phyloP scores from a whole-genome alignment of 345 rosid species.

The Brassica cretica region DNA sequence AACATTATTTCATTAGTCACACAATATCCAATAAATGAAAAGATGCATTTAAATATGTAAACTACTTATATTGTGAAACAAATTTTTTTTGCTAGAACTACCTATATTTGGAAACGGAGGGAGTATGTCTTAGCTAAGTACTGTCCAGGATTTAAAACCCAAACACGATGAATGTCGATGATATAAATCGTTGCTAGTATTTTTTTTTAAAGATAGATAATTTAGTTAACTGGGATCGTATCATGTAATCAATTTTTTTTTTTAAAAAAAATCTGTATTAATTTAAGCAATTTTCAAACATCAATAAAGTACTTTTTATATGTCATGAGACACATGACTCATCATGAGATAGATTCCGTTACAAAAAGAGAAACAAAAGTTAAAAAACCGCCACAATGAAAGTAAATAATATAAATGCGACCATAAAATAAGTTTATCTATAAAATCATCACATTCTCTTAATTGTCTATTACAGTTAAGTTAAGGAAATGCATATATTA shows the following conservation, averaged over 20 bases:
- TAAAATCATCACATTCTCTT: slow-evolving; percentile 3
- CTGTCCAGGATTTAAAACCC: background rate
- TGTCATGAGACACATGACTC: slow-evolving; percentile 30
- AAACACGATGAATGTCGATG: slow-evolving; percentile 18
- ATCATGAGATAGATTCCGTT: slow-evolving; percentile 31
- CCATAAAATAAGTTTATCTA: background rate
- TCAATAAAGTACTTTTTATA: slow-evolving; percentile 25
- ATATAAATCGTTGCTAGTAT: background rate
- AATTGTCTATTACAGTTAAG: background rate
- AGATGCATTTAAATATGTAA: background rate
- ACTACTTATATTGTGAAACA: too few relatives aligned
- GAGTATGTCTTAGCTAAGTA: background rate
- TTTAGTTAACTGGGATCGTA: background rate
- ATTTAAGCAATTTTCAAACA: slow-evolving; percentile 12
- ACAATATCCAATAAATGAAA: too few relatives aligned
- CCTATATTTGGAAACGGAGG: too few relatives aligned
- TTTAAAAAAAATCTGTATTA: background rate
- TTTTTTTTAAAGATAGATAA: background rate
- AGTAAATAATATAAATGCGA: background rate
- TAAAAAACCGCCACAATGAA: slow-evolving; percentile 24
- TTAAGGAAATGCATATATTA: background rate
- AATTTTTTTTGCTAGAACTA: too few relatives aligned
- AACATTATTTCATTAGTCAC: too few relatives aligned
- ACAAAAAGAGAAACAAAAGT: slow-evolving; percentile 34
- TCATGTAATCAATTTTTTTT: slow-evolving; percentile 1